Percentiles rank a stretch among this genome's conserved stretches.
These are phyloP conservation scores for Fusarium domesticum DNA, from an alignment of 2,329 filamentous ascomycete species.

Conservation along the genomic window DNA sequence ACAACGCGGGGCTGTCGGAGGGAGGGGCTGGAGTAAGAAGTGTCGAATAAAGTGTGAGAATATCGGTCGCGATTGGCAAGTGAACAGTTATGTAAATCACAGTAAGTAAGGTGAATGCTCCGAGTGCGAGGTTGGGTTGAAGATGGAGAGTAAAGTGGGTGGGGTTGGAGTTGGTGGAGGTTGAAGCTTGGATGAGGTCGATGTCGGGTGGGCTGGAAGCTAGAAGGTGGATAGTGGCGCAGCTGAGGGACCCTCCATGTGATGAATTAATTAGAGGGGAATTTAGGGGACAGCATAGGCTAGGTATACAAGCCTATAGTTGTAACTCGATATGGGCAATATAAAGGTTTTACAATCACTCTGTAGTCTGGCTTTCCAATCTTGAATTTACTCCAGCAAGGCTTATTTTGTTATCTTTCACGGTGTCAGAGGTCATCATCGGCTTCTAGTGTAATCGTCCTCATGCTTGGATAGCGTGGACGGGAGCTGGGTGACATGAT, in stretches of 20 bases:
- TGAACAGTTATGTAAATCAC: not conserved
- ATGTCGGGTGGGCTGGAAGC: conserved; percentile 9
- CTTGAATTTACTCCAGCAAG: no score
- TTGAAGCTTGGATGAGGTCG: conserved; percentile 14
- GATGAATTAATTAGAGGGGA: not conserved
- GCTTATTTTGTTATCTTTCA: no score
- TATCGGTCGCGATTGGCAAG: not conserved
- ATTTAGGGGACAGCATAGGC: no score
- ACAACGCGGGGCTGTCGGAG: conserved; percentile 2
- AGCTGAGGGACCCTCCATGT: not conserved
- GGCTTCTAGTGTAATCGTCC: no score
- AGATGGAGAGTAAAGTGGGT: not conserved
- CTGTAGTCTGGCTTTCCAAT: no score
- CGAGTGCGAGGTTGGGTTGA: not conserved
- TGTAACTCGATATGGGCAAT: no score
- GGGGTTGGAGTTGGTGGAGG: conserved; percentile 1
- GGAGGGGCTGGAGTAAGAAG: not conserved
- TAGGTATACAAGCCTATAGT: no score
- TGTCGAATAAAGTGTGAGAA: not conserved
- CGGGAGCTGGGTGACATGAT: conserved; percentile 8
- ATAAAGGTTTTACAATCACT: no score
- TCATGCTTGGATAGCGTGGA: conserved; percentile 9
- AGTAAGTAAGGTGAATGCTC: not conserved
- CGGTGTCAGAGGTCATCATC: no score
- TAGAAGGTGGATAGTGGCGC: conserved; percentile 22